Evolutionary conservation across 495 filamentous ascomycete genomes (phyloP).

Genomic region (Aspergillus taichungensis): DNA sequence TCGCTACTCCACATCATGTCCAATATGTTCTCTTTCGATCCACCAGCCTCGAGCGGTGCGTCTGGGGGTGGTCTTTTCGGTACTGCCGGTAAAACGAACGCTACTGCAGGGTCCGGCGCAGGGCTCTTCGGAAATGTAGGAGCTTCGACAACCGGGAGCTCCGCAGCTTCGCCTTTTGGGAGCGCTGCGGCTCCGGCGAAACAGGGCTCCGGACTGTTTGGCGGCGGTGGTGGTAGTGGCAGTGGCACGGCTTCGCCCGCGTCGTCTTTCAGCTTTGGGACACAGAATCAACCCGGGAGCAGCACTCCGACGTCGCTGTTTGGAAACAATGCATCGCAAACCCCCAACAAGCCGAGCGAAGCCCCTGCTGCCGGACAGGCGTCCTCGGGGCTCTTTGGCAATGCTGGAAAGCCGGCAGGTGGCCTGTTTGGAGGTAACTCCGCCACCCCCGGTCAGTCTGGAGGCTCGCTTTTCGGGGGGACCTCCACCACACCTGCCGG

Average conservation of each 20-base stretch:
- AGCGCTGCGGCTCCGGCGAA: conserved; percentile 15
- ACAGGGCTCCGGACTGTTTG: conserved; percentile 26
- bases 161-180: conserved; percentile 30
- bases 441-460: conserved; percentile 33
- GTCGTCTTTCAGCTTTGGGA: conserved; percentile 34
- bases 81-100: conserved; percentile 21
- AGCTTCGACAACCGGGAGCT: conserved; percentile 25
- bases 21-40: conserved; percentile 26
- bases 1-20: conserved; percentile 20
- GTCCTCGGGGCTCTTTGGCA: conserved; percentile 43
- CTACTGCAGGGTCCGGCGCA: conserved; percentile 16
- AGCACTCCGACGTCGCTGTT: conserved; percentile 22
- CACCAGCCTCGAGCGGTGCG: conserved; percentile 24
- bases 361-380: conserved; percentile 25
- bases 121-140: conserved; percentile 39
- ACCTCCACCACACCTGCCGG: conserved; percentile 57
- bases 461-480: conserved; percentile 33
- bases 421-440: conserved; percentile 31
- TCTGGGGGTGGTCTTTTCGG: conserved; percentile 33
- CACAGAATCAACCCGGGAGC: conserved; percentile 17
- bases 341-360: conserved; percentile 34
- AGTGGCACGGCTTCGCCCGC: conserved; percentile 12
- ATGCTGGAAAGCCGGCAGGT: conserved; percentile 16
- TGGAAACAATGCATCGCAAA: conserved; percentile 18
- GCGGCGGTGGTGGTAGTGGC: conserved; percentile 16